Conservation (phyloP, 805 yeast genomes). For the Kodamaea sagamina region DNA sequence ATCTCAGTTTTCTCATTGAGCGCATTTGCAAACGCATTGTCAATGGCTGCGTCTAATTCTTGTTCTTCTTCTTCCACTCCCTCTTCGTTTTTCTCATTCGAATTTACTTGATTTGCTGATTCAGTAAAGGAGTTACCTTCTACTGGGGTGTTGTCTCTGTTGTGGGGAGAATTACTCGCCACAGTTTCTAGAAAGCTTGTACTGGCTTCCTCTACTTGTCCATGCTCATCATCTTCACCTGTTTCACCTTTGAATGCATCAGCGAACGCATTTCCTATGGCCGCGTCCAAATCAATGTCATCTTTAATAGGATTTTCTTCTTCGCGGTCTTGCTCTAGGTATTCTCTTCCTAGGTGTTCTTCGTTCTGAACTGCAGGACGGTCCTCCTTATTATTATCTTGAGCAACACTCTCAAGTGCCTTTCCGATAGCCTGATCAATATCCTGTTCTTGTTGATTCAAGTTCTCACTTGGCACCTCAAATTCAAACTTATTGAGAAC, state of each 20-base stretch:
- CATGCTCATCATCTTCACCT: conserved; percentile 9
- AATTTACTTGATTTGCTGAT: neutral
- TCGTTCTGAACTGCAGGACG: neutral
- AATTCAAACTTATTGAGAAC: conserved; percentile 38
- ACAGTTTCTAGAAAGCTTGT: neutral
- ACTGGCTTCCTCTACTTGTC: neutral
- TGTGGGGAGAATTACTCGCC: neutral
- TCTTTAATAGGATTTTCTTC: neutral
- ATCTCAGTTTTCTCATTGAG: neutral
- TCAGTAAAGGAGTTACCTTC: conserved; percentile 29
- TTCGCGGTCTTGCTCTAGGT: neutral
- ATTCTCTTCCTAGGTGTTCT: neutral
- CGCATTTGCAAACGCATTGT: conserved; percentile 7
- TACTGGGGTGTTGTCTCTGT: conserved; percentile 14
- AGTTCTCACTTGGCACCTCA: conserved; percentile 9
- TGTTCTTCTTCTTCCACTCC: conserved; percentile 9
- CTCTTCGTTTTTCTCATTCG: too few relatives aligned
- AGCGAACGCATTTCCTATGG: conserved; percentile 26
- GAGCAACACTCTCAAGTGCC: conserved; percentile 11
- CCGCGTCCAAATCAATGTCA: conserved; percentile 17
- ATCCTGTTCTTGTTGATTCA: neutral
- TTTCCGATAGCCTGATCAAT: conserved; percentile 7
- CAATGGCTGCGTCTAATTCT: conserved; percentile 14
- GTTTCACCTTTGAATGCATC: conserved; percentile 15
- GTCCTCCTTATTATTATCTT: neutral